These are phyloP conservation scores for Fusarium domesticum DNA, from an alignment of 2,329 filamentous ascomycete genomes.

Conservation along the genomic window DNA sequence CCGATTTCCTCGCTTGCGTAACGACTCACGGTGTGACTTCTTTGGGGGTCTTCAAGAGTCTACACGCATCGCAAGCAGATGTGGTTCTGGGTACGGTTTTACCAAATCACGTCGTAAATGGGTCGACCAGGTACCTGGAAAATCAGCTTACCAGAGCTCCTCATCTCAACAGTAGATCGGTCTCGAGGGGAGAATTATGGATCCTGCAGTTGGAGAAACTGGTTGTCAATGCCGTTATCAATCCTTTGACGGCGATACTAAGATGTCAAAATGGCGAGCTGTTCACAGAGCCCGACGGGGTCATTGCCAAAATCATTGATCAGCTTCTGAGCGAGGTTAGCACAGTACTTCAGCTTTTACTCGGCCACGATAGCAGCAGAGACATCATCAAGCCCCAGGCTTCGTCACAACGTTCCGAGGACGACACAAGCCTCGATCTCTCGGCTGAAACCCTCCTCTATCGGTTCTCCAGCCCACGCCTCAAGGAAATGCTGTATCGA, in stretches of 20 bases:
- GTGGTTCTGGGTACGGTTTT: conserved; percentile 48
- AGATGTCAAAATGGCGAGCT: conserved; percentile 76
- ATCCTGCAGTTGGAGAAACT: conserved; percentile 80
- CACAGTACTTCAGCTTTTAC: conserved; percentile 65
- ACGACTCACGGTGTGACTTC: conserved; percentile 57
- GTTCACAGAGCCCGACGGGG: conserved; percentile 53
- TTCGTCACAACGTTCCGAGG: not conserved
- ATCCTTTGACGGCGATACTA: conserved; percentile 79
- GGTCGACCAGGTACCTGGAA: conserved; percentile 38
- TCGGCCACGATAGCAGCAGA: conserved; percentile 53
- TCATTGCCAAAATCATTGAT: conserved; percentile 60
- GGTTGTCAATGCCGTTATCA: conserved; percentile 75
- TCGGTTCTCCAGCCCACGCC: conserved; percentile 42
- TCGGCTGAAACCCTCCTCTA: conserved; percentile 24
- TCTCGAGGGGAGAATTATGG: conserved; percentile 47
- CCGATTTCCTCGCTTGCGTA: conserved; percentile 70
- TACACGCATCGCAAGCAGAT: conserved; percentile 50
- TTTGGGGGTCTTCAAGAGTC: conserved; percentile 47
- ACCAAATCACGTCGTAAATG: conserved; percentile 18
- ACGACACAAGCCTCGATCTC: conserved; percentile 10
- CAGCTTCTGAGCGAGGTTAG: conserved; percentile 72
- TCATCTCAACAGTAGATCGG: conserved; percentile 40
- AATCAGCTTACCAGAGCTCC: conserved; percentile 42
- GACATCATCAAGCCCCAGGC: conserved; percentile 34
- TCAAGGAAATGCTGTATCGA: conserved; percentile 46